Evolutionary conservation across 257 asterid genomes (phyloP), one percentile per base, ranked within the genome.

Genomic region (Solanum medicagineum): DNA sequence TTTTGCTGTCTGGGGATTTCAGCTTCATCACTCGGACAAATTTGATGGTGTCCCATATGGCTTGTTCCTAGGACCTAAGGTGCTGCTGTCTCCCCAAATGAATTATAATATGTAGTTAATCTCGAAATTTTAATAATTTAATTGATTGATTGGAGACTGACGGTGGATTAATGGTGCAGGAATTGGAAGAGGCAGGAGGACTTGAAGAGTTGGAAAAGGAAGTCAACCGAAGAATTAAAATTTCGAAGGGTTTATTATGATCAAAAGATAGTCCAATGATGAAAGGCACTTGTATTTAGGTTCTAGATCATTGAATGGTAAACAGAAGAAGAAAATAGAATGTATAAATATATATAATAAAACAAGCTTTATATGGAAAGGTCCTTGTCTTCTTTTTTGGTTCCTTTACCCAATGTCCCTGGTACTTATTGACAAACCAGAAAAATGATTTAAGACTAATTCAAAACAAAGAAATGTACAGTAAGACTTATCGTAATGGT

Each of bases 31-130:
- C 85, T 85, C 98, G 26, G 99, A 96, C 81, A 95, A 96, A 88
- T 96, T 95, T 90, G 42, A 93, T 8, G 99, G 99, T 29, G 98
- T 96, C 51, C 99, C 99, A 65, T 96, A 94, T 81, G 99, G 99
- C 47, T 73, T 96, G 88, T 96, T 96, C 86, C 89, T 95, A 5
- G 99, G 99, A 83, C 99, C 95, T 16, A 93, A 91, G 99, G 99
- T 95, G 32, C 80, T 80, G 49, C 17, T 47, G 32, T 57, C 75
- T 84, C 54, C 60, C 8, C 81, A 1, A 2, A 7, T 40, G 80
- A 44, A 1, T 42, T 44, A 17, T 42, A 2, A 44, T 19, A 44
- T 20, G 0, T 22, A 3, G 1, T 73, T 66, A 66, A 66, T 87
- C 26, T n/a, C 2, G 0, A 56, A 56, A 56, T 8, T 1, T 56